A percentile compares a stretch with the other conserved stretches of the same genome.
phyloP scores from a whole-genome alignment of 129 eudicot genomes.

The Oenanthe sinensis region DNA sequence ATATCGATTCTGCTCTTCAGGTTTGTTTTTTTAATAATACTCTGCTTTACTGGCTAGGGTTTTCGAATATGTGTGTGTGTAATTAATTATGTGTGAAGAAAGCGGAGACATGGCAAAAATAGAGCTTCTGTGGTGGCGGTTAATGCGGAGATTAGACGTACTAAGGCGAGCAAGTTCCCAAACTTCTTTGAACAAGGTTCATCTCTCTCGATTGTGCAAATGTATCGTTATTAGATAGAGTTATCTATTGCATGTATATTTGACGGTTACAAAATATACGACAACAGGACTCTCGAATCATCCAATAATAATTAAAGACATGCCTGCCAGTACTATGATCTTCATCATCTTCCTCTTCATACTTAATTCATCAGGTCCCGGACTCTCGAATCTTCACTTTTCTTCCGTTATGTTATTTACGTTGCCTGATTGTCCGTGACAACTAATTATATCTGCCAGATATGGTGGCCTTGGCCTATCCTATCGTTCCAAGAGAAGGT shows the following conservation, averaged over 20 bases:
- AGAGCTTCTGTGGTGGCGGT: constrained; percentile 88
- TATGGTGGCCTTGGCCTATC: not conserved
- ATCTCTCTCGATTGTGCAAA: too few species aligned
- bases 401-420: not conserved
- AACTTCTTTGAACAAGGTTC: constrained; percentile 81
- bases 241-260: too few species aligned
- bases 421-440: not conserved
- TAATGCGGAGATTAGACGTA: constrained; percentile 86
- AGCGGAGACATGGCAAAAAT: constrained; percentile 73
- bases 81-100: constrained; percentile 34
- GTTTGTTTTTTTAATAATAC: constrained; percentile 17
- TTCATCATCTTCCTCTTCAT: too few species aligned
- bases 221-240: too few species aligned
- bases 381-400: not conserved
- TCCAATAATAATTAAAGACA: not conserved
- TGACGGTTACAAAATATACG: too few species aligned
- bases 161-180: constrained; percentile 95
- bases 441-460: not conserved
- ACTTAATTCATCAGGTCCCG: too few species aligned
- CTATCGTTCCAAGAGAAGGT: constrained; percentile 31
- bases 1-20: constrained; percentile 75
- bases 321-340: not conserved
- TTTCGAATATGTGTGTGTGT: constrained; percentile 16
- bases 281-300: too few species aligned
- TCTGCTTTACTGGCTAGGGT: constrained; percentile 7